phyloP scores from a whole-genome alignment of 2,329 filamentous ascomycete genomes.

The Colletotrichum shisoi region DNA sequence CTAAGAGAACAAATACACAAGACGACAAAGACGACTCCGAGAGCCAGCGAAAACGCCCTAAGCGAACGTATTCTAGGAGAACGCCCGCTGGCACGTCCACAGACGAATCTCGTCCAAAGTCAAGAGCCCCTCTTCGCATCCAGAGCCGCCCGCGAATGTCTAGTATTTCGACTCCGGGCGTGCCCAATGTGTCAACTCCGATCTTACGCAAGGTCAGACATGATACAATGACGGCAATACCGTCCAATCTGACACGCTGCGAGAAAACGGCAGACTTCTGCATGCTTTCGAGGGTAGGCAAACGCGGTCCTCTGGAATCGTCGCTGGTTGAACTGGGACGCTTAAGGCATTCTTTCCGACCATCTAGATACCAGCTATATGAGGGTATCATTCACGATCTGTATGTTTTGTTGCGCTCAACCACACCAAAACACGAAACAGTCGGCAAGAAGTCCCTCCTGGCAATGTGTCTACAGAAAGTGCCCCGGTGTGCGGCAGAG shows the following conservation, averaged over 20 bases:
- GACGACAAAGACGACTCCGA: constrained; percentile 20
- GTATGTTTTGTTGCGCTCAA: constrained; percentile 45
- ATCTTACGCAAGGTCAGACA: constrained; percentile 29
- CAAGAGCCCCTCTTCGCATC: not conserved
- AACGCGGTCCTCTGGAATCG: constrained; percentile 5
- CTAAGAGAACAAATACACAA: constrained; percentile 8
- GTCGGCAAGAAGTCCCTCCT: constrained; percentile 52
- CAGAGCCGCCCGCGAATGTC: not conserved
- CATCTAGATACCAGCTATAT: constrained; percentile 46
- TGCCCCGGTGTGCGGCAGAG: constrained; percentile 57
- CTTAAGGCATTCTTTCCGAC: constrained; percentile 39
- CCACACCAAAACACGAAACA: constrained; percentile 16
- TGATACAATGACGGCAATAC: not conserved
- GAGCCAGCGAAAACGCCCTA: constrained; percentile 40
- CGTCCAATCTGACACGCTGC: not conserved
- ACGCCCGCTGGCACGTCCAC: not conserved
- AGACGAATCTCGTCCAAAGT: not conserved
- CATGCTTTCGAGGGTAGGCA: not conserved
- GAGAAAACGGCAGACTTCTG: not conserved
- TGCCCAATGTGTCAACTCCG: constrained; percentile 29
- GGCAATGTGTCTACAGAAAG: constrained; percentile 58
- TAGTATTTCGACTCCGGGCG: not conserved
- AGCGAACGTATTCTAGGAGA: constrained; percentile 38
- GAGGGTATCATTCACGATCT: constrained; percentile 49
- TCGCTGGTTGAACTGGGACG: constrained; percentile 4